A percentile compares a stretch with the other conserved stretches of the same genome.
Conservation (phyloP, 805 yeast species). For the Priceomyces fermenticarens region DNA sequence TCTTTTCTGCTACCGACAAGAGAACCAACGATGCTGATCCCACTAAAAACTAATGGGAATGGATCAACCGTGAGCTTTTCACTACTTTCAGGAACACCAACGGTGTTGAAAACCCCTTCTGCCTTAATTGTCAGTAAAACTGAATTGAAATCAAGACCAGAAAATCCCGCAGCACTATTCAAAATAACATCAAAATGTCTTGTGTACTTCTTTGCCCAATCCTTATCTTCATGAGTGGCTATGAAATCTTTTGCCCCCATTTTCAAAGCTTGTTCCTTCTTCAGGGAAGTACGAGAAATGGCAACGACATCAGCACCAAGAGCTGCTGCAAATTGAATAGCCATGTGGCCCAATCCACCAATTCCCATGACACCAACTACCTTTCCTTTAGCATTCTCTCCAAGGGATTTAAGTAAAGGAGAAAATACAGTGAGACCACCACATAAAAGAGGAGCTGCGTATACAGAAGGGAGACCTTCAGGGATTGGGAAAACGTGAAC, state of each 20-base stretch:
- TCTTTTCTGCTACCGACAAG: slow-evolving; percentile 48
- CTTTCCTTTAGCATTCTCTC: slow-evolving; percentile 15
- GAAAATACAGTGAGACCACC: slow-evolving; percentile 56
- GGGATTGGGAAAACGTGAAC: slow-evolving; percentile 49
- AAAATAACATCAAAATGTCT: slow-evolving; percentile 49
- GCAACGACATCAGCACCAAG: slow-evolving; percentile 63
- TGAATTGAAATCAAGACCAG: slow-evolving; percentile 37
- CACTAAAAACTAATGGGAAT: slow-evolving; percentile 47
- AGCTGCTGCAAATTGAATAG: slow-evolving; percentile 56
- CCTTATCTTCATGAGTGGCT: slow-evolving; percentile 50
- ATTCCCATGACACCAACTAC: slow-evolving; percentile 61
- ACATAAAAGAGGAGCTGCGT: slow-evolving; percentile 54
- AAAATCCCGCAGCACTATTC: slow-evolving; percentile 51
- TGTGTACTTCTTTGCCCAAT: slow-evolving; percentile 32
- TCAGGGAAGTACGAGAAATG: slow-evolving; percentile 25
- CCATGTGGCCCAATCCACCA: slow-evolving; percentile 69
- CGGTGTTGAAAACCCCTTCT: slow-evolving; percentile 57
- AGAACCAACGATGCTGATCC: slow-evolving; percentile 51
- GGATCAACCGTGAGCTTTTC: slow-evolving; percentile 47
- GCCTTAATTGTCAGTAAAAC: slow-evolving; percentile 19
- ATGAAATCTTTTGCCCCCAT: slow-evolving; percentile 35
- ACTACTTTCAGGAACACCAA: slow-evolving; percentile 57
- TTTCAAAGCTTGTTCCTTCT: slow-evolving; percentile 27
- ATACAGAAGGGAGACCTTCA: slow-evolving; percentile 35
- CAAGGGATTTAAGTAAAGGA: slow-evolving; percentile 45